Evolutionary conservation across 148 eudicot genomes (phyloP).

Genomic region (Rhododendron ovatum): DNA sequence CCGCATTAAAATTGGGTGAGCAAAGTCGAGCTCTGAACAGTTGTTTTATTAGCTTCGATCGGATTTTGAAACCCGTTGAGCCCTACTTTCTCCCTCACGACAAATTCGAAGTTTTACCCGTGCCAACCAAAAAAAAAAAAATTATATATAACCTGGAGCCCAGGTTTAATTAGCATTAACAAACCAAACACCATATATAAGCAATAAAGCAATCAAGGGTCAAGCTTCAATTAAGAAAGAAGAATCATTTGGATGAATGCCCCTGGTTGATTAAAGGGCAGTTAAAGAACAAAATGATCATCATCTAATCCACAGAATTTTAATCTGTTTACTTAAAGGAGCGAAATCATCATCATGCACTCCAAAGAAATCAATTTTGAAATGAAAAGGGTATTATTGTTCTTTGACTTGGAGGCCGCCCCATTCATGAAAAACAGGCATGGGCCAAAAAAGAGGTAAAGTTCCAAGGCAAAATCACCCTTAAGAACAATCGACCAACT

Average conservation of each 20-base stretch:
- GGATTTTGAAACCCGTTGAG: neutral
- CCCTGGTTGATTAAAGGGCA: neutral
- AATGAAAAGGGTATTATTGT: conserved; percentile 14
- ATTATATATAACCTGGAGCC: too few relatives aligned
- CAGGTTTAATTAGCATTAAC: too few relatives aligned
- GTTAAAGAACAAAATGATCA: neutral
- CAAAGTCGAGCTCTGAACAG: neutral
- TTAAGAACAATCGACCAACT: neutral
- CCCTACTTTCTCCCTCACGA: neutral
- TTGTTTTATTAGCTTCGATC: neutral
- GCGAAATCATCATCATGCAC: neutral
- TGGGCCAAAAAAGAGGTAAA: conserved; percentile 6
- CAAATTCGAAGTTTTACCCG: neutral
- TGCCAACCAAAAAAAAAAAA: neutral
- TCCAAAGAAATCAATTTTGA: conserved; percentile 2
- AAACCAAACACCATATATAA: too few relatives aligned
- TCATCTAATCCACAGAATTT: neutral
- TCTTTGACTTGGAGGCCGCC: conserved; percentile 5
- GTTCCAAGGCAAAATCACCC: neutral
- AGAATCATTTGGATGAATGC: neutral
- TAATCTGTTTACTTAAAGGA: neutral
- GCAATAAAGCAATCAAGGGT: neutral
- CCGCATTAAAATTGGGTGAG: neutral
- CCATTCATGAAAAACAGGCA: conserved; percentile 9
- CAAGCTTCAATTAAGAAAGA: neutral